phyloP scores from a whole-genome alignment of 169 alveolate genomes.

The Eimeria mitis region DNA sequence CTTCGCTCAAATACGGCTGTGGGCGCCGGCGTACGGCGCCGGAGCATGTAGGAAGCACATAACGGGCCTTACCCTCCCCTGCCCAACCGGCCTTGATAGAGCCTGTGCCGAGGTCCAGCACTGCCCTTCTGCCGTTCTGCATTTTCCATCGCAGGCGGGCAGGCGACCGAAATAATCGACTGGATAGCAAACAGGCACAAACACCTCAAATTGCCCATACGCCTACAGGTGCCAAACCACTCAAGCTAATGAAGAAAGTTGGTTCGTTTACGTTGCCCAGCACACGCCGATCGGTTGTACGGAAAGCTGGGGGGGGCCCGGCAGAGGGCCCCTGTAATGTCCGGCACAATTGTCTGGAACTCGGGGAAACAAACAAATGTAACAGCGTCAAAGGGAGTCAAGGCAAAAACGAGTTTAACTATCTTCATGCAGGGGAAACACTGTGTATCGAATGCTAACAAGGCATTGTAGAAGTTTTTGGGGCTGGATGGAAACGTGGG shows the following conservation, averaged over 20 bases:
- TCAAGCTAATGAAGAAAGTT: neutral
- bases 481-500: neutral
- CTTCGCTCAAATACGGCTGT: constrained; percentile 87
- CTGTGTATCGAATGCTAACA: neutral
- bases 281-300: neutral
- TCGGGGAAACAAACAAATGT: neutral
- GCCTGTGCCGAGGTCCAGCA: constrained; percentile 93
- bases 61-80: constrained; percentile 88
- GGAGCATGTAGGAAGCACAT: constrained; percentile 89
- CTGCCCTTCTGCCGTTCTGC: constrained; percentile 84
- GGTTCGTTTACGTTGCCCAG: neutral
- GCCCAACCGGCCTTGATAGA: constrained; percentile 90
- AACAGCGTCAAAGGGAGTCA: neutral
- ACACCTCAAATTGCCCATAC: neutral
- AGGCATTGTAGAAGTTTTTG: neutral
- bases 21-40: constrained; percentile 90
- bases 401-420: neutral
- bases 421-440: neutral
- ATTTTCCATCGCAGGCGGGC: constrained; percentile 23
- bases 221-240: neutral
- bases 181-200: neutral
- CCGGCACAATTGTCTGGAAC: neutral
- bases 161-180: neutral
- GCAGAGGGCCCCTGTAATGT: neutral
- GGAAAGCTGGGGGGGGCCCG: neutral